phyloP scores from a whole-genome alignment of 2,329 filamentous ascomycete species.

The Aspergillus terreus region DNA sequence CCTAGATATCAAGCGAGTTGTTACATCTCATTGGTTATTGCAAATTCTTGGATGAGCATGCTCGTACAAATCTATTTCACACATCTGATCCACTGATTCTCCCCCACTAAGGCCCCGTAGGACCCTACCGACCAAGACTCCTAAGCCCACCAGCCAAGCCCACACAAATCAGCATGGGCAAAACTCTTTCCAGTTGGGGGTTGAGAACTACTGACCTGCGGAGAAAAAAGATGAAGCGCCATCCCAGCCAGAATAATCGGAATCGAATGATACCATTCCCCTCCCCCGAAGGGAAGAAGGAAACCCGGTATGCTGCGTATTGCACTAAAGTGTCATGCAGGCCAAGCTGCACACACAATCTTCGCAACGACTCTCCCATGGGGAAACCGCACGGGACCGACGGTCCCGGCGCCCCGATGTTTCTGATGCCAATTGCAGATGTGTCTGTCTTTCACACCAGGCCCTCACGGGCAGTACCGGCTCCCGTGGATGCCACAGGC shows the following conservation, averaged over 20 bases:
- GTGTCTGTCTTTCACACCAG: slow-evolving; percentile 65
- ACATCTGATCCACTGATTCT: no score
- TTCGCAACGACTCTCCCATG: slow-evolving; percentile 93
- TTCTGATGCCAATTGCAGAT: slow-evolving; percentile 91
- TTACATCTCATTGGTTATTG: slow-evolving; percentile 2
- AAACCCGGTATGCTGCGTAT: slow-evolving; percentile 74
- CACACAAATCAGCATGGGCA: slow-evolving; percentile 33
- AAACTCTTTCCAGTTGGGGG: slow-evolving; percentile 21
- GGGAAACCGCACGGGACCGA: slow-evolving; percentile 46
- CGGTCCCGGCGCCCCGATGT: slow-evolving; percentile 60
- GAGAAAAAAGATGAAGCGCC: slow-evolving; percentile 60
- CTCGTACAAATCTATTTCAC: no score
- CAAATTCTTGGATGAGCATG: neutral
- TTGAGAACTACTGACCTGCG: slow-evolving; percentile 44
- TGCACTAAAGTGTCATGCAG: slow-evolving; percentile 79
- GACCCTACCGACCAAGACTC: slow-evolving; percentile 2
- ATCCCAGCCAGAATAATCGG: slow-evolving; percentile 85
- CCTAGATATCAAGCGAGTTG: slow-evolving; percentile 17
- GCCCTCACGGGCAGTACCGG: slow-evolving; percentile 74
- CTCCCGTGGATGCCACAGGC: slow-evolving; percentile 7
- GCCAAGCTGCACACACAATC: slow-evolving; percentile 65
- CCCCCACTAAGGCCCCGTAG: neutral
- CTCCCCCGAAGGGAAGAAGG: slow-evolving; percentile 21
- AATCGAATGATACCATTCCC: slow-evolving; percentile 72
- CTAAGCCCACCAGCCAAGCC: slow-evolving; percentile 15